Base-by-base conservation (phyloP, 306 rosid genomes). In the Styphnolobium japonicum region DNA sequence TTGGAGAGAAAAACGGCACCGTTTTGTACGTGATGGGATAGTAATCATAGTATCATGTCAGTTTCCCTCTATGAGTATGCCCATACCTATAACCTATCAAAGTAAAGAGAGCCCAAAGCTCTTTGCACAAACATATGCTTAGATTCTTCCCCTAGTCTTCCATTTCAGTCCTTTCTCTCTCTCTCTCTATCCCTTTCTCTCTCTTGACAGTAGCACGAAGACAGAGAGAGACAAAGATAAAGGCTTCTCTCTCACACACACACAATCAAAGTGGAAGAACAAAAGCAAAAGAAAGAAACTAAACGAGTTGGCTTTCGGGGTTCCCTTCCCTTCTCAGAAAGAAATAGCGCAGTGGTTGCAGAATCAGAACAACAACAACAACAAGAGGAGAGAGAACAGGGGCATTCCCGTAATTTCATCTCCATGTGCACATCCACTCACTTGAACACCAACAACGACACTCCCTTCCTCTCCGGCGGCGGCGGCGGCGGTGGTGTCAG, bases 371-470 rank as follows among this genome's bases (percentile, higher is more conserved):
- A 10, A 67, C 37, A 22, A n/a, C n/a, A 27, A 43, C 21, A 23
- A 49, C 31, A 27, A 40, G 27, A 14, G 25, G 56, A 8, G 52
- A 31, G 0, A 67, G 29, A 33, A 60, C 31, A 46, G 81, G 90
- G 89, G 84, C 68, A 80, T 78, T 85, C 14, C 67, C 3, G 92
- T 82, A 68, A 79, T 86, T 74, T 58, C 25, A 4, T 9, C 6
- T 80, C 89, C 89, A 91, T 96, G 97, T 80, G 91, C 87, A 36
- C 85, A 64, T 84, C 82, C 37, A 74, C 76, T 67, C 60, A 52
- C 84, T 81, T 78, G 45, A 80, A 31, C 83, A 43, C 21, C 81
- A 80, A 49, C 85, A 78, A 71, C 85, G 22, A 65, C 69, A 60
- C 78, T 83, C 68, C 75, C 81, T 43, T 71, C 66, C 37, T 86